Evolutionary conservation across 2,329 filamentous ascomycete species (phyloP).

Genomic region (Talaromyces sp.): DNA sequence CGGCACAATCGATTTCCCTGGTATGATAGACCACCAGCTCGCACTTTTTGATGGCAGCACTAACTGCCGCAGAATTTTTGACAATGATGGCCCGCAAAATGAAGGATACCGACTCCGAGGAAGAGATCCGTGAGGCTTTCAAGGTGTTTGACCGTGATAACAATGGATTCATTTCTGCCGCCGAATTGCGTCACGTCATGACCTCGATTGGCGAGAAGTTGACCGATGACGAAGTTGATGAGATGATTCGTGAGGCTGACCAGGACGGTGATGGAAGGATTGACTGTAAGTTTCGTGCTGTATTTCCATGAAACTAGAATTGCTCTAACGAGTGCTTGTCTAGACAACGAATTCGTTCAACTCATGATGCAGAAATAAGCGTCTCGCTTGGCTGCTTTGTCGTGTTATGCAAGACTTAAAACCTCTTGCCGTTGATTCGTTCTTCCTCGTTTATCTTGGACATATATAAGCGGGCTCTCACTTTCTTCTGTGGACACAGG

Average conservation of each 20-base stretch:
- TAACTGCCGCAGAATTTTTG: conserved; percentile 64
- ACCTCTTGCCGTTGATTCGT: conserved; percentile 20
- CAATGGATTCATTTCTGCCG: conserved; percentile 87
- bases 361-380: conserved; percentile 93
- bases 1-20: conserved; percentile 86
- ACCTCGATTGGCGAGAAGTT: conserved; percentile 89
- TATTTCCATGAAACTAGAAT: neutral
- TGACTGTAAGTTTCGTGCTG: conserved; percentile 61
- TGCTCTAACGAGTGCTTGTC: neutral
- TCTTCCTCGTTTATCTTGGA: conserved; percentile 19
- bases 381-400: conserved; percentile 18
- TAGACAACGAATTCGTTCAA: conserved; percentile 90
- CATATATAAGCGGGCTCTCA: conserved; percentile 13
- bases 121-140: conserved; percentile 86
- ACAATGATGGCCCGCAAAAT: conserved; percentile 95
- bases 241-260: conserved; percentile 90
- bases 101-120: conserved; percentile 89
- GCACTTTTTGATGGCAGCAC: neutral
- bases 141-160: conserved; percentile 89
- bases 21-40: conserved; percentile 47
- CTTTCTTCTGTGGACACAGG: conserved; percentile 3
- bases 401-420: conserved; percentile 19
- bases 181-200: conserved; percentile 86
- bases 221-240: conserved; percentile 84
- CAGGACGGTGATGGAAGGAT: conserved; percentile 86